Base-by-base conservation (phyloP, 208 protist genomes). In the Crithidia brevicula region DNA sequence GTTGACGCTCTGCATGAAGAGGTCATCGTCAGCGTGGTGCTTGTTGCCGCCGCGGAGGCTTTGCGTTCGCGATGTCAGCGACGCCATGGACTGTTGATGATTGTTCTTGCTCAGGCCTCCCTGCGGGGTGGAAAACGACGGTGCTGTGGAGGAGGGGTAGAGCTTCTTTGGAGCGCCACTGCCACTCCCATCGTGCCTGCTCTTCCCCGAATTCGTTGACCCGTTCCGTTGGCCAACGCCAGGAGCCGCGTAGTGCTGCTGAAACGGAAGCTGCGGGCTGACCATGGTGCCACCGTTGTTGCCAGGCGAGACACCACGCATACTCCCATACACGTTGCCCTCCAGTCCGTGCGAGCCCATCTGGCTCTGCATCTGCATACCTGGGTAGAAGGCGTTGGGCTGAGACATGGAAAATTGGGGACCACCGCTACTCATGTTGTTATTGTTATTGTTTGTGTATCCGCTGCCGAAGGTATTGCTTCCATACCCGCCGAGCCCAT, bases 1-100 rank as follows among this genome's bases (percentile, higher is more conserved):
- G 54, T 0, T 45, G 54, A 31, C 36, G 18, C 34, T 60, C 54
- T 33, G 33, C 34, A 30, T 45, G 54, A 47, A 47, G 4, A 46
- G 22, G 9, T 60, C 34, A 13, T 13, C 36, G 33, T 60, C 36
- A 23, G 22, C n/a, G n/a, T n/a, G n/a, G n/a, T n/a, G n/a, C n/a
- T n/a, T 20, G n/a, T 13, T 3, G 36, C 8, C 8, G 54, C 22
- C 36, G 20, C 20, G 54, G 1, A 33, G 7, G 25, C 34, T 31
- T 4, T 31, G 31, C 20, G 54, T 47, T 23, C 40, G 54, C 1
- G 9, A 40, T 16, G 15, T 1, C 34, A n/a, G 23, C 33, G 31
- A 57, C 18, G 11, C 52, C 18, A 15, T 15, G 31, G 52, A 57
- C 13, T 7, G 31, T 31, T 57, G 52, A 3, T 13, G 36, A 13